A percentile compares a stretch with the other conserved stretches of the same genome.
Evolutionary conservation across 768 basidiomycete genomes (phyloP).

Genomic region (Agrocybe chaxingu): DNA sequence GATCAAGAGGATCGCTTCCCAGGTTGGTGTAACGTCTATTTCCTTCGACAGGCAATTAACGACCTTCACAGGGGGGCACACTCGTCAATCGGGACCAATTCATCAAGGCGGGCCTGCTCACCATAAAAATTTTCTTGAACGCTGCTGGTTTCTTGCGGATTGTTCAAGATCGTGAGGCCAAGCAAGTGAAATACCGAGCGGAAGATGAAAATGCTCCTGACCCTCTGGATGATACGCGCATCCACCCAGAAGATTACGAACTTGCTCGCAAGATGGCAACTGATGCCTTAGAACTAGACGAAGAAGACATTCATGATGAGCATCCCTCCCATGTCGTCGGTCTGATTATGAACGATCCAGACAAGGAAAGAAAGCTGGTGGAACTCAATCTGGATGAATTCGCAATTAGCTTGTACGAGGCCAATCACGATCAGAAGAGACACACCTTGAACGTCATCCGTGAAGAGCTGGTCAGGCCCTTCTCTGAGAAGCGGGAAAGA

Average conservation of each 20-base stretch:
- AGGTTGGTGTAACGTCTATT: constrained; percentile 45
- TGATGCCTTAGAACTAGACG: constrained; percentile 95
- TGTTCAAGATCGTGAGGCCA: constrained; percentile 64
- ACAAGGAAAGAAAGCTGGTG: constrained; percentile 76
- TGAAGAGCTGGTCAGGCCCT: constrained; percentile 79
- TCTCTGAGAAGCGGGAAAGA: constrained; percentile 64
- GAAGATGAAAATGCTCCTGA: constrained; percentile 74
- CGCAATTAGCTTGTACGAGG: constrained; percentile 85
- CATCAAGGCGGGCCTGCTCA: constrained; percentile 74
- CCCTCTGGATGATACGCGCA: constrained; percentile 91
- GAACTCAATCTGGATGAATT: constrained; percentile 96
- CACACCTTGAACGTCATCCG: constrained; percentile 88
- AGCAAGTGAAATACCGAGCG: constrained; percentile 61
- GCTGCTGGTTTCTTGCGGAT: constrained; percentile 91
- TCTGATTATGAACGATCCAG: constrained; percentile 78
- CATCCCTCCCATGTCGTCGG: constrained; percentile 90
- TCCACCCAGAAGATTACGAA: constrained; percentile 97
- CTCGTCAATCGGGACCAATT: constrained; percentile 87
- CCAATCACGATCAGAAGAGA: constrained; percentile 82
- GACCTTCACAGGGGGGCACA: constrained; percentile 69
- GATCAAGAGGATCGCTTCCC: constrained; percentile 72
- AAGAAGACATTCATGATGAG: constrained; percentile 91
- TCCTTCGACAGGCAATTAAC: neutral
- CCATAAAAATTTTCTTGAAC: constrained; percentile 88
- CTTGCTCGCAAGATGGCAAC: constrained; percentile 98